Conservation (phyloP, 2,329 filamentous ascomycete species). For the Sclerotinia borealis region DNA sequence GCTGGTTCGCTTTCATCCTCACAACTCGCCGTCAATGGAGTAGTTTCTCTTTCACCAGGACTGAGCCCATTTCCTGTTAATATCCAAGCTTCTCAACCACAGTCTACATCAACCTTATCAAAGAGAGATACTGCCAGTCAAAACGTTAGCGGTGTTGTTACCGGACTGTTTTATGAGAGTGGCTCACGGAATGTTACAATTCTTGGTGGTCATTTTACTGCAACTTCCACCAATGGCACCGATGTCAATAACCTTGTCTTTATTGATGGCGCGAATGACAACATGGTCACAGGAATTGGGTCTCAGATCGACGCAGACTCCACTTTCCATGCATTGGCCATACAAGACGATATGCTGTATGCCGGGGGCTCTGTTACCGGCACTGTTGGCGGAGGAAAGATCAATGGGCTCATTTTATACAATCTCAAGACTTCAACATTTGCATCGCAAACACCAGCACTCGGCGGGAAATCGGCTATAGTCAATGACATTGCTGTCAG, state of each 20-base stretch:
- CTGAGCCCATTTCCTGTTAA: constrained; percentile 54
- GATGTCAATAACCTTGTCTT: constrained; percentile 74
- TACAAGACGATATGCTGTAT: constrained; percentile 64
- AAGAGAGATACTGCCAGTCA: constrained; percentile 42
- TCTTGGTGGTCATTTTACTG: constrained; percentile 79
- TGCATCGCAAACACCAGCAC: constrained; percentile 64
- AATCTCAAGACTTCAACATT: constrained; percentile 63
- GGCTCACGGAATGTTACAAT: constrained; percentile 75
- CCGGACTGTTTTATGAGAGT: constrained; percentile 70
- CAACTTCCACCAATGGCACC: constrained; percentile 61
- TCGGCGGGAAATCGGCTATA: constrained; percentile 62
- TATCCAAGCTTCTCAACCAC: constrained; percentile 38
- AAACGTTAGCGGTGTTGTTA: constrained; percentile 61
- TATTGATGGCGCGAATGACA: constrained; percentile 66
- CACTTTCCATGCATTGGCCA: constrained; percentile 65
- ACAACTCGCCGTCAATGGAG: constrained; percentile 65
- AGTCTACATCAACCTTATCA: constrained; percentile 35
- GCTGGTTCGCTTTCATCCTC: constrained; percentile 79
- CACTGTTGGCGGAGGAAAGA: constrained; percentile 50
- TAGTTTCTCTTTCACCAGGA: constrained; percentile 53
- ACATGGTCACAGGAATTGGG: constrained; percentile 63
- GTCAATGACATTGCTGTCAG: constrained; percentile 73
- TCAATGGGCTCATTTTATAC: constrained; percentile 75
- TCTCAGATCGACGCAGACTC: constrained; percentile 63
- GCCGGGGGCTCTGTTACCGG: constrained; percentile 79